Evolutionary conservation across 2,329 filamentous ascomycete species (phyloP).

Genomic region (Balansia obtecta): DNA sequence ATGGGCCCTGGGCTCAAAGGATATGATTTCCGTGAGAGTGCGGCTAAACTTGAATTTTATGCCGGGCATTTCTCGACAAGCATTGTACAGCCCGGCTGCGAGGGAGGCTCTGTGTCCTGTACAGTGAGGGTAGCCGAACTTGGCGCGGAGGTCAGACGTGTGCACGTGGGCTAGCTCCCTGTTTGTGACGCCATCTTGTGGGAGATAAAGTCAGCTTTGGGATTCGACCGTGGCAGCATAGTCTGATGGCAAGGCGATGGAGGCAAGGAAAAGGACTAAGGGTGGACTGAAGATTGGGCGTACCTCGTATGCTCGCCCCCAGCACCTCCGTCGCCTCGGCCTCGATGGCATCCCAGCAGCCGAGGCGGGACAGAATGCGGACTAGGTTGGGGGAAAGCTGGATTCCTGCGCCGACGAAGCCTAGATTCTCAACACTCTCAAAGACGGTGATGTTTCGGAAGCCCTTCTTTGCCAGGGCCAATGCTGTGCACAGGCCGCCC

Average conservation of each 20-base stretch:
- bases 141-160: constrained; percentile 52
- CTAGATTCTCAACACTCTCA: constrained; percentile 59
- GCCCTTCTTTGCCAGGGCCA: constrained; percentile 63
- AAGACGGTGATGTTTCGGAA: constrained; percentile 58
- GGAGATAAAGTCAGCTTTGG: neutral
- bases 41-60: constrained; percentile 60
- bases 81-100: constrained; percentile 55
- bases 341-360: constrained; percentile 45
- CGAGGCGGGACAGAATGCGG: constrained; percentile 59
- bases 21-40: constrained; percentile 21
- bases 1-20: constrained; percentile 12
- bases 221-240: no score
- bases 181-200: neutral
- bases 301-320: constrained; percentile 10
- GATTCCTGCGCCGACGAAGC: constrained; percentile 75
- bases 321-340: constrained; percentile 28
- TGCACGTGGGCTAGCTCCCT: constrained; percentile 57
- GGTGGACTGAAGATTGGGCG: neutral
- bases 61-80: constrained; percentile 48
- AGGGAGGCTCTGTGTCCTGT: constrained; percentile 66
- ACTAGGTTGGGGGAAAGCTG: constrained; percentile 75
- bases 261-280: neutral
- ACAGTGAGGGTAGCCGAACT: constrained; percentile 67
- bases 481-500: constrained; percentile 61
- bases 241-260: no score